phyloP scores from a whole-genome alignment of 768 basidiomycete genomes.

The Mycena capillaripes region DNA sequence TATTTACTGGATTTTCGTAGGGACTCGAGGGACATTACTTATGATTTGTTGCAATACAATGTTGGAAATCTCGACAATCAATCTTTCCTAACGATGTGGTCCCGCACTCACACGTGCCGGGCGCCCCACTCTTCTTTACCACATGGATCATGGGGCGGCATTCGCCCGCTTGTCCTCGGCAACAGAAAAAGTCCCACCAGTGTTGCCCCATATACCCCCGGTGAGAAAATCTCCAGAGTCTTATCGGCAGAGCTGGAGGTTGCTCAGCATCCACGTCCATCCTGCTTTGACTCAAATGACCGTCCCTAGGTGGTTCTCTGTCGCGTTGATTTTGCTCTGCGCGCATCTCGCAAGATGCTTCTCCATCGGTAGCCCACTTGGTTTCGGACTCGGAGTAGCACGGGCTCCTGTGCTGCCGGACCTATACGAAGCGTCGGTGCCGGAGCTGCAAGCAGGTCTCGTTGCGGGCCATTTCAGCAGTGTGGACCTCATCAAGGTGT shows the following conservation, averaged over 20 bases:
- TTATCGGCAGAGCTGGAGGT: slow-evolving; percentile 9
- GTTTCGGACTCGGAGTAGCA: background rate
- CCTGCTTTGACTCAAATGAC: background rate
- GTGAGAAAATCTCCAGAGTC: slow-evolving; percentile 17
- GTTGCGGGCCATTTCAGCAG: too few species aligned
- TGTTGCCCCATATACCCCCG: background rate
- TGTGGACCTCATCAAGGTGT: too few species aligned
- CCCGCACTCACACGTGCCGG: background rate
- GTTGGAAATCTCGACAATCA: background rate
- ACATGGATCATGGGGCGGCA: slow-evolving; percentile 1
- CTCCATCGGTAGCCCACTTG: background rate
- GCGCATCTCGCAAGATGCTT: background rate
- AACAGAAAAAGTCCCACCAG: slow-evolving; percentile 8
- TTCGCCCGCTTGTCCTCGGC: background rate
- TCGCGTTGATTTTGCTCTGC: background rate
- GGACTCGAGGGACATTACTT: too few species aligned
- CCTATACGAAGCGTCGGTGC: too few species aligned
- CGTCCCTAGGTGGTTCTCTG: background rate
- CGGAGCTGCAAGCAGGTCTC: too few species aligned
- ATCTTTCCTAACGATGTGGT: background rate
- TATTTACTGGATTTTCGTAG: slow-evolving; percentile 19
- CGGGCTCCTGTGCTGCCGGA: background rate
- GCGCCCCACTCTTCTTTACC: background rate
- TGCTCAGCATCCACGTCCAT: too few species aligned
- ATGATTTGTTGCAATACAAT: background rate